phyloP scores from a whole-genome alignment of 345 rosid species.

The Noccaea caerulescens region DNA sequence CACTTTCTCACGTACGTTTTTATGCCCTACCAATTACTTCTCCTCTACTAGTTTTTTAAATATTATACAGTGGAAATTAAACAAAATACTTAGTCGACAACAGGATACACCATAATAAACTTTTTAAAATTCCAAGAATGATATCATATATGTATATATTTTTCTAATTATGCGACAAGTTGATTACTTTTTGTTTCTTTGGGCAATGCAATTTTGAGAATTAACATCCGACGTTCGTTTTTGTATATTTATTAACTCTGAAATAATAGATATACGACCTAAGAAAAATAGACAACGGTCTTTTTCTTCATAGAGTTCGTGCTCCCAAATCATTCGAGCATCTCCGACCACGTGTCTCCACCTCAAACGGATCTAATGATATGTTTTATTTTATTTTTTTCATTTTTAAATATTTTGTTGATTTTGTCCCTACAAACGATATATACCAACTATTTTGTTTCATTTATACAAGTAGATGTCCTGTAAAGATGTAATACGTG shows the following conservation, averaged over 20 bases:
- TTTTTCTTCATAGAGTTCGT: conserved; percentile 39
- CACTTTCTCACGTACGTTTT: conserved; percentile 43
- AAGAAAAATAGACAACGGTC: conserved; percentile 30
- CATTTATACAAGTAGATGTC: conserved; percentile 21
- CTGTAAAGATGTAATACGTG: conserved; percentile 34
- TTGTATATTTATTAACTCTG: conserved; percentile 5
- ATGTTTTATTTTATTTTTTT: neutral
- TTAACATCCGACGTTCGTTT: neutral
- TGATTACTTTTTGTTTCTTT: neutral
- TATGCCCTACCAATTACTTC: conserved; percentile 40
- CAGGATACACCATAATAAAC: neutral
- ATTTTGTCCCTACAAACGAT: conserved; percentile 27
- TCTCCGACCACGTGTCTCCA: conserved; percentile 46
- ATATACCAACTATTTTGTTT: conserved; percentile 12
- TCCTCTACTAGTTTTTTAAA: conserved; percentile 11
- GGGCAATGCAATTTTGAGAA: conserved; percentile 14
- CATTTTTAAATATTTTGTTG: conserved; percentile 25
- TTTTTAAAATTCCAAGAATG: neutral
- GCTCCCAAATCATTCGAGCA: conserved; percentile 45
- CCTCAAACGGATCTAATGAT: conserved; percentile 40
- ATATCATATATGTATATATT: neutral
- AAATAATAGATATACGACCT: conserved; percentile 3
- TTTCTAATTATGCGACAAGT: conserved; percentile 24
- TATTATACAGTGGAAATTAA: neutral
- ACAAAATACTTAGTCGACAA: conserved; percentile 15